Base-by-base conservation (phyloP, 148 eudicot genomes). In the Dysphania ambrosioides region DNA sequence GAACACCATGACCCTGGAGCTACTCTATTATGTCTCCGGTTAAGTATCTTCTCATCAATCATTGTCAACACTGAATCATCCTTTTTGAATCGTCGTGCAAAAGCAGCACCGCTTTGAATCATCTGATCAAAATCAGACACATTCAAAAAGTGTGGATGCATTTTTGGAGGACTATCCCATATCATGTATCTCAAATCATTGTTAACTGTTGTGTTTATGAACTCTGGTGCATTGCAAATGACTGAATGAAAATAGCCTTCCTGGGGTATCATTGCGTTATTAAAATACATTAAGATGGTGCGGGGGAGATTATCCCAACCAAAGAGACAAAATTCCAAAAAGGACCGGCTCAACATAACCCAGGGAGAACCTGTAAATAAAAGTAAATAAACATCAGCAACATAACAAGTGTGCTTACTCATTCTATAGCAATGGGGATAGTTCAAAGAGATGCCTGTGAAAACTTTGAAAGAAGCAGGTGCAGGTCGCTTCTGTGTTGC, bases 281-380 rank as follows among this genome's bases (percentile, higher is more conserved):
- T 95, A 72, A 79, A 82, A 41, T 92, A 95, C 99, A 95, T 95
- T 57, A 92, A 81, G 62, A 90, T 82, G 41, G 92, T 89, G 29
- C 99, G 89, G 11, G 99, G 97, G 71, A 95, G 99, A 77, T 95
- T 95, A 71, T 90, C 97, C 97, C 97, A 95, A 12, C 97, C 99
- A 53, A 95, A 58, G 58, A 89, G 71, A 71, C 91, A 90, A 70
- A 66, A 95, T 76, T 95, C 92, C 42, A 92, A 79, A 77, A 95
- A 95, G 3, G 90, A 72, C 15, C 97, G 85, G 82, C 94, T 92
- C 77, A 95, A 78, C 58, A 84, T 72, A 41, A 90, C 83, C 99
- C 97, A 95, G 16, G 93, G 97, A 71, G 99, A 95, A 81, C 97
- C 96, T 95, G 87, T 51, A 70, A 19, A 24, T n/a, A n/a, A 35